These are phyloP conservation scores for Tetrapisispora namnaoensis DNA, from an alignment of 805 yeast genomes.

Conservation along the genomic window DNA sequence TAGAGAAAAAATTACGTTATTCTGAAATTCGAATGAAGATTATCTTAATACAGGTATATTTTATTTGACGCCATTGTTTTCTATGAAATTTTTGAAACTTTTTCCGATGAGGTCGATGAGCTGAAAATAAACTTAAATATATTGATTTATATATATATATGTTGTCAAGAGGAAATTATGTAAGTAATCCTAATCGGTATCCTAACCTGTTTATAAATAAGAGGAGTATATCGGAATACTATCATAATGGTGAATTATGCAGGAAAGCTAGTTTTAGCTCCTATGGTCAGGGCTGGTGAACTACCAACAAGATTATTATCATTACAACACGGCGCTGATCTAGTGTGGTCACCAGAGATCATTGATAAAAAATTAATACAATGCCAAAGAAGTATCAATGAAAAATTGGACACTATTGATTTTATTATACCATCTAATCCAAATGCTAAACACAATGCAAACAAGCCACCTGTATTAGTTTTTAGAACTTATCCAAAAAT, in stretches of 20 bases:
- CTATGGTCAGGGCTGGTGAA: slow-evolving; percentile 96
- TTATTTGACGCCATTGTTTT: background rate
- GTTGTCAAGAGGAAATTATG: too few species aligned
- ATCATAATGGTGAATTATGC: slow-evolving; percentile 35
- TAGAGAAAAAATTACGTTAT: too few species aligned
- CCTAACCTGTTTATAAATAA: background rate
- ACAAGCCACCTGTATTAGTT: slow-evolving; percentile 44
- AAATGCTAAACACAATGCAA: slow-evolving; percentile 12
- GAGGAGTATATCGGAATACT: too few species aligned
- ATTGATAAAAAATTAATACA: slow-evolving; percentile 74
- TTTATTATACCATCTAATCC: slow-evolving; percentile 33
- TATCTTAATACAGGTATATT: too few species aligned
- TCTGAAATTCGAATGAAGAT: too few species aligned
- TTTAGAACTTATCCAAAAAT: slow-evolving; percentile 61
- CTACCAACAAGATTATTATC: slow-evolving; percentile 80
- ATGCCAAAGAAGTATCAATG: slow-evolving; percentile 57
- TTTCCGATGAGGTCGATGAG: background rate
- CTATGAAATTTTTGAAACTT: background rate
- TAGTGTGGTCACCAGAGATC: slow-evolving; percentile 94
- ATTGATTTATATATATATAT: too few species aligned
- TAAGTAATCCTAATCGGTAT: too few species aligned
- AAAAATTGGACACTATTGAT: slow-evolving; percentile 49
- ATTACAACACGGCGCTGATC: slow-evolving; percentile 77
- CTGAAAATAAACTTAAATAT: too few species aligned
- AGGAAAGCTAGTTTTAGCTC: slow-evolving; percentile 81